Evolutionary conservation across 371 early-diverging fungal species (phyloP).

Genomic region (Mycotypha africana): DNA sequence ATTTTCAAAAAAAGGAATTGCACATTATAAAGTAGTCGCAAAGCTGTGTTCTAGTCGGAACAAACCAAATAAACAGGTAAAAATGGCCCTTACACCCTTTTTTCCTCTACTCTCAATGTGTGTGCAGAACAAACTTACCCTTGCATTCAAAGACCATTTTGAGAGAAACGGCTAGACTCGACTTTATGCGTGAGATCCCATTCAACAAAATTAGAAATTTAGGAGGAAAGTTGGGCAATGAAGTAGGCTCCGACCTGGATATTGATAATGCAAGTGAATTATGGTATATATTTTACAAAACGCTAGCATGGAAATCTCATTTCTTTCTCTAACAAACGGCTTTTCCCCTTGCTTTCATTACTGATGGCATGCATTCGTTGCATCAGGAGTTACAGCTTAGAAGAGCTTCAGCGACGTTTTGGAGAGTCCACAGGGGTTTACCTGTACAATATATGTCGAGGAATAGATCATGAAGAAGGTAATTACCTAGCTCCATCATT

Average conservation of each 20-base stretch:
- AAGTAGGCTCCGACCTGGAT: slow-evolving; percentile 56
- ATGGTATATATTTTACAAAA: too few relatives aligned
- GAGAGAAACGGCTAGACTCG: slow-evolving; percentile 43
- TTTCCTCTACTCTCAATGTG: too few relatives aligned
- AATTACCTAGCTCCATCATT: too few relatives aligned
- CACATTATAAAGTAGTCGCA: slow-evolving; percentile 79
- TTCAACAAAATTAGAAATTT: slow-evolving; percentile 72
- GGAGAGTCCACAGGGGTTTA: slow-evolving; percentile 45
- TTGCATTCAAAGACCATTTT: slow-evolving; percentile 53
- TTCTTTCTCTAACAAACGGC: too few relatives aligned
- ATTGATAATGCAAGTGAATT: slow-evolving; percentile 48
- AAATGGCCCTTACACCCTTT: not conserved
- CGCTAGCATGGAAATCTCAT: too few relatives aligned
- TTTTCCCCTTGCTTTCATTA: too few relatives aligned
- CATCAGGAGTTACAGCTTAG: too few relatives aligned
- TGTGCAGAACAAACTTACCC: not conserved
- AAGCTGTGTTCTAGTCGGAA: slow-evolving; percentile 82
- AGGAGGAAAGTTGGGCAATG: slow-evolving; percentile 86
- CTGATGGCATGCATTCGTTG: too few relatives aligned
- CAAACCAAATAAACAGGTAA: slow-evolving; percentile 84
- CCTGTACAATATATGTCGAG: slow-evolving; percentile 60
- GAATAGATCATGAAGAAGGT: slow-evolving; percentile 58
- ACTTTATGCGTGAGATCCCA: slow-evolving; percentile 61
- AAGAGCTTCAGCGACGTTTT: slow-evolving; percentile 33
- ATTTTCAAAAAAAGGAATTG: slow-evolving; percentile 50